A percentile compares a stretch with the other conserved stretches of the same genome.
These are phyloP conservation scores for Colletotrichum tropicicola DNA, from an alignment of 2,329 filamentous ascomycete genomes.

Conservation along the genomic window DNA sequence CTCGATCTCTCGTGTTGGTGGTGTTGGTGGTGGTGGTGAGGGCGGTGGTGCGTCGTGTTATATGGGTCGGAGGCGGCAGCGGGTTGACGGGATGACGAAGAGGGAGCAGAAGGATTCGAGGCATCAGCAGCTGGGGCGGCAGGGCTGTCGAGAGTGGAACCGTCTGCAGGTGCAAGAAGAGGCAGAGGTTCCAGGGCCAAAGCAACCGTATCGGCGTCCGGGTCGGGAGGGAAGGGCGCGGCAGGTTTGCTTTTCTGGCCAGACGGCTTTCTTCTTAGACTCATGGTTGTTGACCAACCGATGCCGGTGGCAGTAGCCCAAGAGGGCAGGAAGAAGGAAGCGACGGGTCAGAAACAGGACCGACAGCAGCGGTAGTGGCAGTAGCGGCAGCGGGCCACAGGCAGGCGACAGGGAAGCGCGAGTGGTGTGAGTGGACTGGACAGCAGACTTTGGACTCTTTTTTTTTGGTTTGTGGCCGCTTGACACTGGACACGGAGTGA, in stretches of 20 bases:
- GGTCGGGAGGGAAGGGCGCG: conserved; percentile 17
- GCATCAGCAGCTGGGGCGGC: not conserved
- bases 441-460: no score
- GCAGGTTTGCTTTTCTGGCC: conserved; percentile 27
- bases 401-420: conserved; percentile 19
- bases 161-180: conserved; percentile 14
- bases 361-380: conserved; percentile 6
- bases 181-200: conserved; percentile 21
- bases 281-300: conserved; percentile 22
- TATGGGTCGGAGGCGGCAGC: conserved; percentile 22
- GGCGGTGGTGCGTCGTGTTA: conserved; percentile 17
- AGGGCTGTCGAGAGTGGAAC: conserved; percentile 13
- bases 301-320: conserved; percentile 18
- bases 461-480: no score
- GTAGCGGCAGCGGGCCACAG: not conserved
- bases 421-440: conserved; percentile 19
- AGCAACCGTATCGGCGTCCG: conserved; percentile 24
- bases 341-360: conserved; percentile 20
- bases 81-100: conserved; percentile 10
- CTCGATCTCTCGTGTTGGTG: not conserved
- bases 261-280: conserved; percentile 22
- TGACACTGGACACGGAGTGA: not conserved
- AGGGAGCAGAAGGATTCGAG: conserved; percentile 8
- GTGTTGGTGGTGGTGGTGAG: not conserved
- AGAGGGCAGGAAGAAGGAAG: conserved; percentile 18